These are phyloP conservation scores for Phytophthora rubi DNA, from an alignment of 352 stramenopile genomes.

Conservation along the genomic window DNA sequence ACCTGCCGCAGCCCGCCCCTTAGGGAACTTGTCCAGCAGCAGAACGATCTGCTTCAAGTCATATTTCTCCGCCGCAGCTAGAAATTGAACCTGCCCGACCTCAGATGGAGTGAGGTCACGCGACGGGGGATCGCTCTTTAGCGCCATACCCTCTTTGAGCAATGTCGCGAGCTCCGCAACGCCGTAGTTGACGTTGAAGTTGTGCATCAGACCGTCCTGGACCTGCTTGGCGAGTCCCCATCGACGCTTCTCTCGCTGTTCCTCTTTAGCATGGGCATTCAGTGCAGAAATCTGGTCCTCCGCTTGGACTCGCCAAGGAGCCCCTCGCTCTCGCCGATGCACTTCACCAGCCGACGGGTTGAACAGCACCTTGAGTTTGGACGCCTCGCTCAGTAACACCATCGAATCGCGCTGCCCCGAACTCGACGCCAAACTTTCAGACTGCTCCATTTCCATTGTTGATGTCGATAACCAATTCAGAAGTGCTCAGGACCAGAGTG, in stretches of 20 bases:
- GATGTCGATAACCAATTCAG: not conserved
- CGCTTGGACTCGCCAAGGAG: constrained; percentile 54
- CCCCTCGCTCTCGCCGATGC: constrained; percentile 58
- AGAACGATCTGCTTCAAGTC: constrained; percentile 71
- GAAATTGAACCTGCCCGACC: constrained; percentile 64
- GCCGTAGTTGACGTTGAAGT: constrained; percentile 75
- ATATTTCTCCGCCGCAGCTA: constrained; percentile 78
- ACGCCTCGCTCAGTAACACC: constrained; percentile 16
- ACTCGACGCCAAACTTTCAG: not conserved
- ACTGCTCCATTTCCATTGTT: constrained; percentile 13
- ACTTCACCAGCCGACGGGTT: constrained; percentile 73
- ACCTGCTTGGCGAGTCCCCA: constrained; percentile 80
- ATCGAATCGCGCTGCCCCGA: constrained; percentile 28
- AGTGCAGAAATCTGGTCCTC: constrained; percentile 46
- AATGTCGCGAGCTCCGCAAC: constrained; percentile 68
- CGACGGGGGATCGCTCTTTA: constrained; percentile 36
- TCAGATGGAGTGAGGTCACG: constrained; percentile 51
- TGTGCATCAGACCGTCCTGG: constrained; percentile 73
- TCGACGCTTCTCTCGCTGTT: constrained; percentile 72
- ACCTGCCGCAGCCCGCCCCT: constrained; percentile 42
- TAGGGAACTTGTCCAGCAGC: constrained; percentile 76
- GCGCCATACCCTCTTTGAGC: constrained; percentile 58
- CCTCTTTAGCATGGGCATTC: constrained; percentile 58
- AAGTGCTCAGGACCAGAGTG: constrained; percentile 1
- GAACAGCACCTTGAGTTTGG: constrained; percentile 51